A percentile compares a stretch with the other conserved stretches of the same genome.
These are phyloP conservation scores for Tuctoria greenei DNA, from an alignment of 176 grass and related monocot species.

Conservation along the genomic window DNA sequence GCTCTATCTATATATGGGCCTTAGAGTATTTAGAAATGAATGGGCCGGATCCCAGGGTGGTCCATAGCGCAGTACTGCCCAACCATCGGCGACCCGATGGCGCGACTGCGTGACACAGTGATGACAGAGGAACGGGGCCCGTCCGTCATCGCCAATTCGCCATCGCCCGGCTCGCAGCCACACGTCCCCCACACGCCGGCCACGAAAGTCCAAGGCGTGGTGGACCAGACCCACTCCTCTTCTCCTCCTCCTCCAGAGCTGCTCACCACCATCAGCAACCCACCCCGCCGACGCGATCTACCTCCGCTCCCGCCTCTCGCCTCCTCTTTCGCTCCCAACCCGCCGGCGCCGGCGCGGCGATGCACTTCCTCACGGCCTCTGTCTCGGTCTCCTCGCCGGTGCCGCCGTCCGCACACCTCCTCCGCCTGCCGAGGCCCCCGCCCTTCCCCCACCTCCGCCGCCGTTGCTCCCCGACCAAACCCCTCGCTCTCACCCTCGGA, in stretches of 20 bases:
- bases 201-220: constrained; percentile 27
- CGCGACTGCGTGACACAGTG: constrained; percentile 13
- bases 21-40: not conserved
- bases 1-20: not conserved
- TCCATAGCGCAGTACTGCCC: not conserved
- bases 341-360: not conserved
- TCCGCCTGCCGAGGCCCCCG: constrained; percentile 28
- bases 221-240: constrained; percentile 22
- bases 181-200: constrained; percentile 18
- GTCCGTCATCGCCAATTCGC: constrained; percentile 14
- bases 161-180: constrained; percentile 31
- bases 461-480: constrained; percentile 14
- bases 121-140: constrained; percentile 8
- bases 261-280: constrained; percentile 2
- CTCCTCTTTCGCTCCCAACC: not conserved
- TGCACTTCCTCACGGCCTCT: constrained; percentile 44
- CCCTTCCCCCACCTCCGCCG: constrained; percentile 42
- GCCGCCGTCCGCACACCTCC: constrained; percentile 18
- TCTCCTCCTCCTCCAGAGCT: not conserved
- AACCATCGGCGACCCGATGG: not conserved
- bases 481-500: not conserved
- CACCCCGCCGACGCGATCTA: constrained; percentile 24
- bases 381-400: constrained; percentile 20
- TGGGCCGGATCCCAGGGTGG: not conserved
- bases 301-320: not conserved